Conservation (phyloP, 1,284 basidiomycete genomes). For the Xerocomus tenax region DNA sequence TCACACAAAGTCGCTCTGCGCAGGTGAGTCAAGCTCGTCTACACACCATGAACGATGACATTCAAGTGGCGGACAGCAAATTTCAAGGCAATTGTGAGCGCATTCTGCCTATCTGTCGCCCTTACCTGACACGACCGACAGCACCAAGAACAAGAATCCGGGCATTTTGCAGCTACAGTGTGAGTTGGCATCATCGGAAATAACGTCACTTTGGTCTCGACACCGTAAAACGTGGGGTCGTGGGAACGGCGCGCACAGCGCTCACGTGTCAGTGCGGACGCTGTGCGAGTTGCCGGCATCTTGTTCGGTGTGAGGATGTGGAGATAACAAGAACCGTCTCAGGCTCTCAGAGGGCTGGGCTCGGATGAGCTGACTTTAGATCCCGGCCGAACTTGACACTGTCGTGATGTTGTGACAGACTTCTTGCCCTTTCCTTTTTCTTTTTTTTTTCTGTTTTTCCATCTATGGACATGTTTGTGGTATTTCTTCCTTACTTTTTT, state of each 20-base stretch:
- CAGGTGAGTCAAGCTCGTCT: constrained; percentile 18
- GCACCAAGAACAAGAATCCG: not conserved
- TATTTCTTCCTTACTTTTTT: constrained; percentile 6
- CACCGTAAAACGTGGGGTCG: constrained; percentile 54
- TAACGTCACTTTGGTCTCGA: constrained; percentile 33
- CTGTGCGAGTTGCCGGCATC: constrained; percentile 20
- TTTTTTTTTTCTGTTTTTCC: constrained; percentile 8
- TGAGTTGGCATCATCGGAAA: constrained; percentile 19
- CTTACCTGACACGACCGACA: not conserved
- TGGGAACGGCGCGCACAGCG: constrained; percentile 32
- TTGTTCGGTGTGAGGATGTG: constrained; percentile 7
- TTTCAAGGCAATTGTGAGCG: constrained; percentile 15
- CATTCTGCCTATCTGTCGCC: constrained; percentile 1
- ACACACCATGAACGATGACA: not conserved
- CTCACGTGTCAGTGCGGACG: constrained; percentile 12
- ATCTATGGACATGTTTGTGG: constrained; percentile 3
- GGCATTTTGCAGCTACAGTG: constrained; percentile 6
- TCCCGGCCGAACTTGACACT: not conserved
- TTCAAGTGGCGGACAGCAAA: constrained; percentile 10
- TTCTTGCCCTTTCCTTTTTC: constrained; percentile 2
- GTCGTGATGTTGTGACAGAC: constrained; percentile 10
- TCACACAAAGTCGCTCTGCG: constrained; percentile 11
- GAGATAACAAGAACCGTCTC: constrained; percentile 19
- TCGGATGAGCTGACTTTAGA: constrained; percentile 25
- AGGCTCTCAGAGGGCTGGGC: constrained; percentile 14